Evolutionary conservation across 441 rosid genomes (phyloP).

Genomic region (Mallotus japonicus): DNA sequence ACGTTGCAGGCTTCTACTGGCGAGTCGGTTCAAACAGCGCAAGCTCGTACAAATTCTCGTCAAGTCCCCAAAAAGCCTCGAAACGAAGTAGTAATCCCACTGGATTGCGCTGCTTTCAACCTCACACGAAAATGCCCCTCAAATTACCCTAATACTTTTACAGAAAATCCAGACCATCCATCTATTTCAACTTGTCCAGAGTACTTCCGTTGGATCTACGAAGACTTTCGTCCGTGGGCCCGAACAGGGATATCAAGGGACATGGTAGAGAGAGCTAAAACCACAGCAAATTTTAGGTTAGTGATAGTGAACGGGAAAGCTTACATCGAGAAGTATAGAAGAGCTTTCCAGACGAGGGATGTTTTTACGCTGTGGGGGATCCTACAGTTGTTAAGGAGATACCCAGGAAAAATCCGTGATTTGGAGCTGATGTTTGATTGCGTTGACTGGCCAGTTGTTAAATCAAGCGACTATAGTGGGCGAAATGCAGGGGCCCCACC

Average conservation of each 20-base stretch:
- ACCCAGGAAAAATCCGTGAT: slow-evolving; percentile 60
- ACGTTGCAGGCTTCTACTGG: slow-evolving; percentile 26
- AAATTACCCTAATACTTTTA: slow-evolving; percentile 25
- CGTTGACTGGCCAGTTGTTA: slow-evolving; percentile 63
- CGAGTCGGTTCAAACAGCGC: background rate
- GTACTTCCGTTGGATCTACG: slow-evolving; percentile 80
- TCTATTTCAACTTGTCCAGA: slow-evolving; percentile 47
- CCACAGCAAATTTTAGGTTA: slow-evolving; percentile 57
- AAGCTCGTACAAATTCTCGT: background rate
- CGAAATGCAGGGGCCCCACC: slow-evolving; percentile 46
- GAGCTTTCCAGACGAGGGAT: slow-evolving; percentile 56
- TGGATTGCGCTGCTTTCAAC: slow-evolving; percentile 39
- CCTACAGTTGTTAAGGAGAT: slow-evolving; percentile 53
- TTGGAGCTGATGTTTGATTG: slow-evolving; percentile 72
- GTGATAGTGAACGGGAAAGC: slow-evolving; percentile 49
- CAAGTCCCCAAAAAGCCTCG: slow-evolving; percentile 20
- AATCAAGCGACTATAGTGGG: slow-evolving; percentile 22
- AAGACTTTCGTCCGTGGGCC: slow-evolving; percentile 68
- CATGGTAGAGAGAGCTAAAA: slow-evolving; percentile 41
- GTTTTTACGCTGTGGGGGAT: slow-evolving; percentile 70
- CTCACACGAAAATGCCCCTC: slow-evolving; percentile 41
- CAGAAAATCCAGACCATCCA: slow-evolving; percentile 22
- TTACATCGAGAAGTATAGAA: slow-evolving; percentile 42
- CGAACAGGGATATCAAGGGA: slow-evolving; percentile 53
- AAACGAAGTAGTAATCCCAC: slow-evolving; percentile 31